Evolutionary conservation across 228 moss, liverwort and hornwort species (phyloP), one percentile per base, ranked within the genome.

Genomic region (Sphagnum magellanicum): DNA sequence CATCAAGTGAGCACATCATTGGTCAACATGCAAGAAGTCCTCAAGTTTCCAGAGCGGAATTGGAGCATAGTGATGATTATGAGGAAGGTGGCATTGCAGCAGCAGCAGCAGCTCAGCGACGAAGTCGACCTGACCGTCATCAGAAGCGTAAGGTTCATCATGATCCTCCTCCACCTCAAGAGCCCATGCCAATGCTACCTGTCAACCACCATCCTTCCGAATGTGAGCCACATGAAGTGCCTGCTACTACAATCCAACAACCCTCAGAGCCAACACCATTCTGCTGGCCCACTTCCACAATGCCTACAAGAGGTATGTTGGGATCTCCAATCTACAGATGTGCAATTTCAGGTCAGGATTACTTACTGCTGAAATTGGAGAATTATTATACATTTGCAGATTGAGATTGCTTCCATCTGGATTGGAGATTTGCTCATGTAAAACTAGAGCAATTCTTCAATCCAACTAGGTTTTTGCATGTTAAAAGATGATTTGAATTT

Each of bases 131-230:
- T 71, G 68, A 75, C 16, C 75, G 80, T 32, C 86, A 74, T 16
- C 74, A 80, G 16, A 86, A 83, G 71, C 73, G 78, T 16, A 86
- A 80, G 75, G 75, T 72, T 67, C 75, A 86, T 67, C 75, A 86
- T 52, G 68, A 67, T 60, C 32, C 32, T 32, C 32, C 32, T 32
- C 32, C 32, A 32, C 79, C 77, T 47, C 73, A 72, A 70, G 86
- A 86, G 53, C 60, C 78, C 63, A 66, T 74, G 7, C 60, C 59
- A 13, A 67, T 70, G 64, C 69, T 78, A 50, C 82, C 82, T 47
- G 78, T 78, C 58, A 82, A 69, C 59, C 77, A 32, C 32, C 32
- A 72, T 62, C 74, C 76, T 70, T 78, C 83, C 61, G 82, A 86
- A 76, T 78, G 53, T 53, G 80, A 80, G 65, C 80, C 83, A 80